Base-by-base conservation (phyloP, 352 stramenopile species). In the Phytophthora melonis region DNA sequence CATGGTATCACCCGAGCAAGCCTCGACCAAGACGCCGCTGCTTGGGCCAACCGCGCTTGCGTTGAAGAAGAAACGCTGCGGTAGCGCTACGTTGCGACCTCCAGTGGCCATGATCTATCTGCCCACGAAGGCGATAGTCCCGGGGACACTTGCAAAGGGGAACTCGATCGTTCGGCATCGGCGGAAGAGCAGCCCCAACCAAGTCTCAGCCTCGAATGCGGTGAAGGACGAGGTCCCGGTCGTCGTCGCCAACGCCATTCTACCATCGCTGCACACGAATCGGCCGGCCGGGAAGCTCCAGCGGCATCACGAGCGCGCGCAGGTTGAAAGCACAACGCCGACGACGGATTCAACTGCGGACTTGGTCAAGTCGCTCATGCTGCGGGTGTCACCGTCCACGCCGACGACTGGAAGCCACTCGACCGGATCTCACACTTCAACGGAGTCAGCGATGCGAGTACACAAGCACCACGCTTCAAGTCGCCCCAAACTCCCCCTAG, bases 31-130 rank as follows among this genome's bases (percentile, higher is more conserved):
- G 13, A 49, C 64, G 11, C 19, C 54, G 3, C 59, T 74, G 1
- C 39, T 87, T 5, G 80, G 77, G 10, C 77, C 81, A 9, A 74
- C 79, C 1, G 58, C 84, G 7, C 67, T 79, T 8, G 68, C 54
- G 9, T 68, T 87, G 16, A 70, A 63, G 61, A 58, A 68, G 11
- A 70, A 80, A 32, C 61, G 14, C 13, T 65, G 25, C 5, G 72
- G 59, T 9, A 61, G 64, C 19, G 43, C 55, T 11, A 47, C 47
- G 0, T 16, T 47, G 16, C 36, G 16, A 13, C 82, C 77, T 13
- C 75, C 77, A 13, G 64, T 91, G 1, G 70, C 75, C 3, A 89
- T 93, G 73, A 52, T 90, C 2, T 93, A 93, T 52, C 58, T 93
- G 6, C 82, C 83, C 4, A 87, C 75, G n/a, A 91, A 88, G 64